A percentile compares a stretch with the other conserved stretches of the same genome.
phyloP scores from a whole-genome alignment of 129 eudicot genomes.

The Lactuca sativa region DNA sequence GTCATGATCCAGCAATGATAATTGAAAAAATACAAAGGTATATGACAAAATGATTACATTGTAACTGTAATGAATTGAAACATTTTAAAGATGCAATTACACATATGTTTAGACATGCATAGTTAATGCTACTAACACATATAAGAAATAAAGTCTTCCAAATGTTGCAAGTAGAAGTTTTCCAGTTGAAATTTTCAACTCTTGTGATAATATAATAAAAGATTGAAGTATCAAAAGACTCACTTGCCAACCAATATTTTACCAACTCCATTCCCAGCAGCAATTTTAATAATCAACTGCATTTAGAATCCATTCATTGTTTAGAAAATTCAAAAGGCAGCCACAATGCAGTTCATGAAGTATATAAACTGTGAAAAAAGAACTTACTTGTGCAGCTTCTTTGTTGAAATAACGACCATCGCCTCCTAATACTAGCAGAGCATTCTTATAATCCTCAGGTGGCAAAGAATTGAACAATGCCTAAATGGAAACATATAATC shows the following conservation, averaged over 20 bases:
- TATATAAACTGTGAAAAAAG: background rate
- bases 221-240: slow-evolving; percentile 35
- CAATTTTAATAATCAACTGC: slow-evolving; percentile 92
- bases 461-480: slow-evolving; percentile 94
- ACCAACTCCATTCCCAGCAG: slow-evolving; percentile 97
- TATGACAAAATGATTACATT: too few species aligned
- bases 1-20: slow-evolving; percentile 30
- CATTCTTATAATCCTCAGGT: slow-evolving; percentile 76
- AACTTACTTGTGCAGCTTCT: slow-evolving; percentile 91
- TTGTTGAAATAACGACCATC: slow-evolving; percentile 93
- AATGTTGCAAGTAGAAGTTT: too few species aligned
- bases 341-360: slow-evolving; percentile 6
- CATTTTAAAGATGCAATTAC: too few species aligned
- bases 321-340: slow-evolving; percentile 15
- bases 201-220: background rate
- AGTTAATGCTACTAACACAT: too few species aligned
- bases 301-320: slow-evolving; percentile 7
- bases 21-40: too few species aligned
- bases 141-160: too few species aligned
- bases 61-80: too few species aligned
- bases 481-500: slow-evolving; percentile 31
- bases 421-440: slow-evolving; percentile 89
- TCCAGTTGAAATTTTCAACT: too few species aligned
- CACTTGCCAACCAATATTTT: slow-evolving; percentile 93
- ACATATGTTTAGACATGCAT: too few species aligned